Evolutionary conservation across 1,139 yeast species (phyloP).

Genomic region (Yamadazyma buinensis): DNA sequence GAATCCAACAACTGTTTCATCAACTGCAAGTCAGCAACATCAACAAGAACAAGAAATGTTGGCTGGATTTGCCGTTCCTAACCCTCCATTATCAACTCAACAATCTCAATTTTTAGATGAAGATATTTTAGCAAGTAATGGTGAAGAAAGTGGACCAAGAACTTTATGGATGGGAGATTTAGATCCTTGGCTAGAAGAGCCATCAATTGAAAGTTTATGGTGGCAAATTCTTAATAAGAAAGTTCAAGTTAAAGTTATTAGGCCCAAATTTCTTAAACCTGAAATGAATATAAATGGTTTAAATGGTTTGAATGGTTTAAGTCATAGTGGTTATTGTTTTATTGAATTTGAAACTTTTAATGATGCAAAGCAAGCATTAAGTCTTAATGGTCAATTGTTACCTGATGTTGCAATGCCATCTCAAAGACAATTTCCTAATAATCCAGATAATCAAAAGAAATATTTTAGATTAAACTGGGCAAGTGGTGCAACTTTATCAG

Average conservation of each 20-base stretch:
- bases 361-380: slow-evolving; percentile 63
- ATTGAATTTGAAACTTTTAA: slow-evolving; percentile 60
- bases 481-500: slow-evolving; percentile 56
- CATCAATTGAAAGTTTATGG: slow-evolving; percentile 59
- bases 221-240: slow-evolving; percentile 38
- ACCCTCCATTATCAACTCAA: slow-evolving; percentile 41
- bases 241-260: slow-evolving; percentile 51
- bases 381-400: slow-evolving; percentile 60
- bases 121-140: neutral
- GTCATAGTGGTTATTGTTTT: slow-evolving; percentile 75
- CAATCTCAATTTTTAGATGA: slow-evolving; percentile 8
- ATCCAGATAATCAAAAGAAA: slow-evolving; percentile 54
- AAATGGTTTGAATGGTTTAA: slow-evolving; percentile 26
- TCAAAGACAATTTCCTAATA: slow-evolving; percentile 38
- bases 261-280: slow-evolving; percentile 33
- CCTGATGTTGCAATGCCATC: slow-evolving; percentile 54
- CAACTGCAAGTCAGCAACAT: slow-evolving; percentile 42
- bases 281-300: slow-evolving; percentile 22
- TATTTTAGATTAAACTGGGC: slow-evolving; percentile 73
- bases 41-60: slow-evolving; percentile 45
- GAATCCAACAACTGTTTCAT: slow-evolving; percentile 19
- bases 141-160: slow-evolving; percentile 36
- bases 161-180: slow-evolving; percentile 80
- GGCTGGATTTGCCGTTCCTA: slow-evolving; percentile 37
- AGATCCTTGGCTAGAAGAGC: slow-evolving; percentile 71